phyloP scores from a whole-genome alignment of 169 alveolate species.

The Eimeria necatrix region DNA sequence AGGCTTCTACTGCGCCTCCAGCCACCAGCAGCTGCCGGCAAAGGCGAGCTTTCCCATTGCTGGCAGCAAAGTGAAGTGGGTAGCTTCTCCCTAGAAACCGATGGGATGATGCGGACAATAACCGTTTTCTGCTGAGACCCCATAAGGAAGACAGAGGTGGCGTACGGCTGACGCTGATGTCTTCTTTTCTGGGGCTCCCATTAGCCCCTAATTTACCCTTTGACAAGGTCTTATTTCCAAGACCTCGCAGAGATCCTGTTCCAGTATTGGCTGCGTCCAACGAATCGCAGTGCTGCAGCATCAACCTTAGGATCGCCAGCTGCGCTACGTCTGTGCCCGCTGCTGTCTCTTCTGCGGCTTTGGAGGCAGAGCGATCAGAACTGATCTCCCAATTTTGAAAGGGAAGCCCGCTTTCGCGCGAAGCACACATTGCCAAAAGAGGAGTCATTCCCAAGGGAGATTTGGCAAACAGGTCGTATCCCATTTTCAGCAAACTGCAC shows the following conservation, averaged over 20 bases:
- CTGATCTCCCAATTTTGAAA: not conserved
- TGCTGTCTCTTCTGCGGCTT: not conserved
- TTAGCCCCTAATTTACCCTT: not conserved
- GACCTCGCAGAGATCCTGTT: not conserved
- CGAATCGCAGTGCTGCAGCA: conserved; percentile 49
- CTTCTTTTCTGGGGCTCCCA: not conserved
- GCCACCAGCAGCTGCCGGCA: conserved; percentile 89
- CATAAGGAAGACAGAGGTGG: not conserved
- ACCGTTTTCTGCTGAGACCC: conserved; percentile 23
- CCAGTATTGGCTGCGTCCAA: not conserved
- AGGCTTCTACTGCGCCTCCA: conserved; percentile 87
- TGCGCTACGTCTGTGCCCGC: conserved; percentile 12
- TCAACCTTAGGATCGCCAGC: conserved; percentile 2
- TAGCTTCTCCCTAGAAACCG: conserved; percentile 88
- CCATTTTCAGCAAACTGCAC: conserved; percentile 75
- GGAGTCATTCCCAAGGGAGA: conserved; percentile 87
- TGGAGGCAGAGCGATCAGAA: not conserved
- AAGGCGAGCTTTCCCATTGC: conserved; percentile 88
- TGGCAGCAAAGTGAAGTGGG: conserved; percentile 92
- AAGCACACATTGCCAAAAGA: conserved; percentile 85
- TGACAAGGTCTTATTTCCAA: not conserved
- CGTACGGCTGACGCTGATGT: not conserved
- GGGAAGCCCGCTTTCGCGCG: not conserved
- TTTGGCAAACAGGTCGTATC: conserved; percentile 77
- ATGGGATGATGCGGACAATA: conserved; percentile 88